A percentile compares a stretch with the other conserved stretches of the same genome.
Conservation (phyloP, 2,329 filamentous ascomycete species). For the Fusarium sp. region DNA sequence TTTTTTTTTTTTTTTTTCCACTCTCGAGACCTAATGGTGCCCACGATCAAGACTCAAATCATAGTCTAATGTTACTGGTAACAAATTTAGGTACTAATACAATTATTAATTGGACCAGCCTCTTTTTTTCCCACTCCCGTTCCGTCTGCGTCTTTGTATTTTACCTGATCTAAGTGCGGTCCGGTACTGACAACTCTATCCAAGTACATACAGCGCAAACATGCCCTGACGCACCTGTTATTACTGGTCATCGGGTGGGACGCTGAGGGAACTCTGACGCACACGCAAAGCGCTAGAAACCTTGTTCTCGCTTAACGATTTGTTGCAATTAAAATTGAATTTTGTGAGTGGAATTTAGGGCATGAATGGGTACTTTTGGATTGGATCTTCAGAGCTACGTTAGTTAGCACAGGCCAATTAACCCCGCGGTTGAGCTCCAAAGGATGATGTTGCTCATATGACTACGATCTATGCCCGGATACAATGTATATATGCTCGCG, state of each 20-base stretch:
- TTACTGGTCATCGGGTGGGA: slow-evolving; percentile 20
- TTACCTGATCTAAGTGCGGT: background rate
- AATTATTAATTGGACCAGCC: background rate
- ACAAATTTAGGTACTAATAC: background rate
- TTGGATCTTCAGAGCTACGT: background rate
- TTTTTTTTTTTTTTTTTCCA: background rate
- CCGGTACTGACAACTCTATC: background rate
- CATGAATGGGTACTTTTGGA: slow-evolving; percentile 8
- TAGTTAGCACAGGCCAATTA: background rate
- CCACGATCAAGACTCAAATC: slow-evolving; percentile 8
- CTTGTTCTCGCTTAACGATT: slow-evolving; percentile 34
- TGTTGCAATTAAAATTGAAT: slow-evolving; percentile 19
- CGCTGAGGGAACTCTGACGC: slow-evolving; percentile 32
- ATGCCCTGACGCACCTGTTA: slow-evolving; percentile 7
- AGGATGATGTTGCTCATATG: background rate
- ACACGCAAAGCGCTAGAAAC: slow-evolving; percentile 21
- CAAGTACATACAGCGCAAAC: background rate
- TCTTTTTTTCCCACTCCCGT: background rate
- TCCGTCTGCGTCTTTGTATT: background rate
- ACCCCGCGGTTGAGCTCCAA: slow-evolving; percentile 24
- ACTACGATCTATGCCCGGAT: no score
- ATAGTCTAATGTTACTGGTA: background rate
- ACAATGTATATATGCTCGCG: background rate
- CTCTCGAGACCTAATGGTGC: slow-evolving; percentile 20
- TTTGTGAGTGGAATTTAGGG: slow-evolving; percentile 38